Evolutionary conservation across 257 asterid species (phyloP).

Genomic region (Solanum pimpinellifolium): DNA sequence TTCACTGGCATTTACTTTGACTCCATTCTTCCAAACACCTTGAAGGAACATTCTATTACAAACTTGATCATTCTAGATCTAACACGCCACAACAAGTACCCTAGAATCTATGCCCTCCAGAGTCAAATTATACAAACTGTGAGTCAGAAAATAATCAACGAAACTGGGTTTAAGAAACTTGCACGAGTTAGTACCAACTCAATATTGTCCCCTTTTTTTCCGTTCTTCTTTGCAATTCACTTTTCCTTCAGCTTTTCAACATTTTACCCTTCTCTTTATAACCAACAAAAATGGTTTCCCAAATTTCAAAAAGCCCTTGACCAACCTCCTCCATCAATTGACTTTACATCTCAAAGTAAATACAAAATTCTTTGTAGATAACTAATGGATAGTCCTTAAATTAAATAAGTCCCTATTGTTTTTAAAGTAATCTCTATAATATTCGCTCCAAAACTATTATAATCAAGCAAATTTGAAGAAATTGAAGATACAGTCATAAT

Average conservation of each 20-base stretch:
- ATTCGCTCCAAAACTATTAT: not conserved
- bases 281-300: no score
- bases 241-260: not conserved
- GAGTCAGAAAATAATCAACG: slow-evolving; percentile 14
- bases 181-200: slow-evolving; percentile 12
- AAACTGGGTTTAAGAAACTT: slow-evolving; percentile 5
- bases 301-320: no score
- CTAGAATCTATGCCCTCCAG: slow-evolving; percentile 28
- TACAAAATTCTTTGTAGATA: no score
- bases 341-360: no score
- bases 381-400: no score
- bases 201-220: slow-evolving; percentile 5
- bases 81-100: no score
- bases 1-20: not conserved
- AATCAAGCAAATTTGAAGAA: not conserved
- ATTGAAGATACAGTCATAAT: slow-evolving; percentile 3
- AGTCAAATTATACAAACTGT: slow-evolving; percentile 38
- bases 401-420: no score
- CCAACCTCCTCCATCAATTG: no score
- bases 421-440: not conserved
- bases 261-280: no score
- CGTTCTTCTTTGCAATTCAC: not conserved
- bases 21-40: slow-evolving; percentile 35
- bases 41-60: slow-evolving; percentile 33
- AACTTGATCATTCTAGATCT: slow-evolving; percentile 29